Base-by-base conservation (phyloP, 257 asterid genomes). In the Lycium barbarum region DNA sequence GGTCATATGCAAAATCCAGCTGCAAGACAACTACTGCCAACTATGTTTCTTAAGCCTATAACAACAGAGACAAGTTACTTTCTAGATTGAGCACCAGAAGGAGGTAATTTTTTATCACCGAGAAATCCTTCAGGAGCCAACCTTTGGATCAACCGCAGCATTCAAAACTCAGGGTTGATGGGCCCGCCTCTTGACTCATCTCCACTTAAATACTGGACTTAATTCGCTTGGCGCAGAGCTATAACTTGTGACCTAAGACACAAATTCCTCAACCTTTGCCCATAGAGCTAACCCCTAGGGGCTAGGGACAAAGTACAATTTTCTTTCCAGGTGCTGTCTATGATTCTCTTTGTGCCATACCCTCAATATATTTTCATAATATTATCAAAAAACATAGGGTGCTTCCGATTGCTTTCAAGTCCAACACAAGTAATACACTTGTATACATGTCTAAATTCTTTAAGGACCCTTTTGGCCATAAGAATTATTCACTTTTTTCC, bases 1-100 rank as follows among this genome's bases (percentile, higher is more conserved):
- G 79, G 57, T 71, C 79, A 71, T 71, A 47, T 43, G 79, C 79
- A 71, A 18, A 71, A 18, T 71, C 79, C 36, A 71, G 22, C 8
- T 40, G 55, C 35, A 71, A 71, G 79, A 71, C 7, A 18, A 71
- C 79, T 71, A 71, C 5, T 13, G 2, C 57, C 79, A 43, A 59
- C 33, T 2, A 18, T 18, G 79, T 43, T 71, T 47, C 55, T 10
- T 71, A 71, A 71, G 57, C 33, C 57, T 71, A 43, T 71, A 54
- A n/a, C 57, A 9, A 71, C 57, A 71, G 35, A 22, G 3, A 63
- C 71, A 63, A 26, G 15, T 22, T n/a, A n/a, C 67, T n/a, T 59
- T 61, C 67, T n/a, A n/a, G 33, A 61, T n/a, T n/a, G 67, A 61
- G 35, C 35, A 61, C 35, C 35, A 61, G 26, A 59, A 61, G 1